Evolutionary conservation across 2,329 filamentous ascomycete species (phyloP).

Genomic region (Aspergillus unguis): DNA sequence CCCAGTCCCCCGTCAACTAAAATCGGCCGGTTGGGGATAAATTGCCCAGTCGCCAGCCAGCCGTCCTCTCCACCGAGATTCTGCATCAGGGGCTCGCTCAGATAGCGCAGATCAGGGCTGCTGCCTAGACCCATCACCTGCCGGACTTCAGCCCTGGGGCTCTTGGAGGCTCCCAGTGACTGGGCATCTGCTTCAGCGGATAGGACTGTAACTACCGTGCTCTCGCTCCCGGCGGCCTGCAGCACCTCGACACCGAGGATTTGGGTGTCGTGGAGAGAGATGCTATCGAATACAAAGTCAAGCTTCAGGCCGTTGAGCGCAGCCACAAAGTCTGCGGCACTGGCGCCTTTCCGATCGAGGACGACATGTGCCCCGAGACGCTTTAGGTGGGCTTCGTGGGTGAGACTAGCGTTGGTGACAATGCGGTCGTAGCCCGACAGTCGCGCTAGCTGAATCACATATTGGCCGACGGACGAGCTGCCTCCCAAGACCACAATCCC

Average conservation of each 20-base stretch:
- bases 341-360: conserved; percentile 19
- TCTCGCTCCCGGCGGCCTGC: conserved; percentile 17
- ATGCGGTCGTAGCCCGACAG: conserved; percentile 34
- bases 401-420: conserved; percentile 30
- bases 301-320: conserved; percentile 26
- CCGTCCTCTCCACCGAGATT: conserved; percentile 23
- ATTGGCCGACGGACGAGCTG: conserved; percentile 35
- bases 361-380: conserved; percentile 28
- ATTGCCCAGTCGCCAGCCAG: conserved; percentile 29
- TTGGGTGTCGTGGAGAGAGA: conserved; percentile 30
- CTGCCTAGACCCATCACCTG: conserved; percentile 26
- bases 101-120: conserved; percentile 22
- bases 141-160: conserved; percentile 15
- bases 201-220: conserved; percentile 12
- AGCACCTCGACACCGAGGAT: conserved; percentile 28
- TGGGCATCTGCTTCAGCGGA: conserved; percentile 1
- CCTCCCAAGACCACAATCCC: conserved; percentile 33
- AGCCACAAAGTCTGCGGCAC: conserved; percentile 23
- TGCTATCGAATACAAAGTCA: conserved; percentile 32
- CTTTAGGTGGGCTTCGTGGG: conserved; percentile 21
- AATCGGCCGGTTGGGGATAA: conserved; percentile 27
- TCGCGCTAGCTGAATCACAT: conserved; percentile 34
- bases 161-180: neutral
- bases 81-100: conserved; percentile 30
- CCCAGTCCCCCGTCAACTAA: conserved; percentile 29